A percentile compares a stretch with the other conserved stretches of the same genome.
phyloP scores from a whole-genome alignment of 2,329 filamentous ascomycete species.

The Coleophoma eucalyptorum region DNA sequence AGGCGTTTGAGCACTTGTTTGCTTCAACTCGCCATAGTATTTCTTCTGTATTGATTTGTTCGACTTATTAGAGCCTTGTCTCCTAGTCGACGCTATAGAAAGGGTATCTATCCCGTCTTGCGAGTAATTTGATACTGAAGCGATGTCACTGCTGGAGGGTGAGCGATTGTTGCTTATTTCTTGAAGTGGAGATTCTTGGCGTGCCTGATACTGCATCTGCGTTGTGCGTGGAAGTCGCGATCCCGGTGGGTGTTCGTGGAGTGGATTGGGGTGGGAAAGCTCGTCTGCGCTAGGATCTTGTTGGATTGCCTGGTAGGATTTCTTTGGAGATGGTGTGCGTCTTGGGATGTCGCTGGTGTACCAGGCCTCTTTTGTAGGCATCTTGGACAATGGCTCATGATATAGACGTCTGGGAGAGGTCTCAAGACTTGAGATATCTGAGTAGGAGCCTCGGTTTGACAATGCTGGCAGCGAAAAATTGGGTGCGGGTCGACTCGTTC shows the following conservation, averaged over 20 bases:
- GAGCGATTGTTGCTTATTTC: conserved; percentile 37
- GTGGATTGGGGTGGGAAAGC: conserved; percentile 45
- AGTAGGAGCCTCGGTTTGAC: conserved; percentile 40
- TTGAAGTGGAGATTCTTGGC: conserved; percentile 32
- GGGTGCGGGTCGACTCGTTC: not conserved
- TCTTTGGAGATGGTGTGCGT: conserved; percentile 20
- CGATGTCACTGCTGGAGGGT: conserved; percentile 37
- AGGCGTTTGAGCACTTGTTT: conserved; percentile 43
- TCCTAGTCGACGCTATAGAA: conserved; percentile 12
- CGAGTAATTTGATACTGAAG: conserved; percentile 26
- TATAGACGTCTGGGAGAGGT: no score
- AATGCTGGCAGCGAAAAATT: conserved; percentile 9
- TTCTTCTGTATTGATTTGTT: conserved; percentile 39
- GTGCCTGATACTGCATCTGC: conserved; percentile 26
- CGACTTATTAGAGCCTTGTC: no score
- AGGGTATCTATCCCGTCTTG: conserved; percentile 2
- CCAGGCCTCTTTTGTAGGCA: conserved; percentile 15
- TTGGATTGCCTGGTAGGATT: conserved; percentile 18
- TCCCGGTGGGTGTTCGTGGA: conserved; percentile 45
- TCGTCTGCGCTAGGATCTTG: conserved; percentile 36
- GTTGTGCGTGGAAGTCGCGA: conserved; percentile 18
- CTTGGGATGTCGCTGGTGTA: conserved; percentile 20
- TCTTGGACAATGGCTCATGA: not conserved
- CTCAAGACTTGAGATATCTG: conserved; percentile 4
- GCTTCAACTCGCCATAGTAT: conserved; percentile 55